Base-by-base conservation (phyloP, 1,284 basidiomycete species). In the Leccinum pachyderme region DNA sequence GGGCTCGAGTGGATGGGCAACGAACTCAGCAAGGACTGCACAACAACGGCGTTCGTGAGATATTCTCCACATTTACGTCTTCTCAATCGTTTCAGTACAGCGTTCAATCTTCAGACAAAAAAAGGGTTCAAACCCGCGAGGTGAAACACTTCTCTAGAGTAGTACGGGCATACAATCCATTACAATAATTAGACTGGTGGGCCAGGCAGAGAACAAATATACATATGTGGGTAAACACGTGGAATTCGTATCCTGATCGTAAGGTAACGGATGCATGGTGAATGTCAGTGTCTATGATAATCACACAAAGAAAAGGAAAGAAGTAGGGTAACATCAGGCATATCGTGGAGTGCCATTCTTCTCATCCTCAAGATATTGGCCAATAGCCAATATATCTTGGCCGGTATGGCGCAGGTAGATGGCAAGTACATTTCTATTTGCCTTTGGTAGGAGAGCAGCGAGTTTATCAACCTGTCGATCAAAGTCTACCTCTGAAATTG, bases 291-390 rank as follows among this genome's bases (percentile, higher is more conserved):
- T 59, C 32, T 22, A 52, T 53, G 32, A 52, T 47, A 52, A 43
- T 51, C 43, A 52, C 24, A 27, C 9, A 33, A 31, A 28, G 25
- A 47, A 50, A 51, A 55, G 31, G 33, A 35, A 41, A 47, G 3
- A 24, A 32, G 37, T 49, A 56, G 47, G 25, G 33, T 47, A 45
- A 37, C 13, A 60, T 71, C 61, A 77, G 47, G 76, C 71, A 48
- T 71, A 66, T 50, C 77, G 78, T 45, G 91, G 68, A 22, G 74
- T 79, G 24, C 89, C 89, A 62, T 86, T 87, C 75, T 87, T 88
- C 70, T 93, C 90, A 63, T 95, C 92, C 61, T 93, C 91, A 29
- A 95, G 75, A 70, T 93, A 95, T 64, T 90, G 87, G 22, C 91
- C 89, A 64, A 95, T 91, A 7, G 92, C 92, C 46, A 88, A 73